Conservation (phyloP, 176 grass and related monocot genomes). For the Neostapfia colusana region DNA sequence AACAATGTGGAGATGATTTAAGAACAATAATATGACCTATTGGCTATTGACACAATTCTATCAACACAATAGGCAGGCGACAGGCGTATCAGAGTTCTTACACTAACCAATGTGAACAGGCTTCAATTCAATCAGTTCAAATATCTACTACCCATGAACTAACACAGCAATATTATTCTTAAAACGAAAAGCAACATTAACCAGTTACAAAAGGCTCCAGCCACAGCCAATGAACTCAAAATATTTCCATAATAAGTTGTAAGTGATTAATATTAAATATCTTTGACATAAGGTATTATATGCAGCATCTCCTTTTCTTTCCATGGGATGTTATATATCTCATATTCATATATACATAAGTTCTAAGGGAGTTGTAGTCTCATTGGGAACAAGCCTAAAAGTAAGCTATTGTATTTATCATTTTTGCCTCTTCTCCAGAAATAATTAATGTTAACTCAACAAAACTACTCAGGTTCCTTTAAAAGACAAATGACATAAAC, state of each 20-base stretch:
- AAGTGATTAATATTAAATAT: slow-evolving; percentile 1
- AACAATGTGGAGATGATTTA: slow-evolving; percentile 8
- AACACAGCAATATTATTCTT: background rate
- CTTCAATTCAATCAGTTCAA: slow-evolving; percentile 8
- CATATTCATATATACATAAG: background rate
- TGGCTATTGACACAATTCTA: slow-evolving; percentile 18
- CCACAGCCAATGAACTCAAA: background rate
- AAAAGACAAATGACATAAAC: background rate
- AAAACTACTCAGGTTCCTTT: slow-evolving; percentile 5
- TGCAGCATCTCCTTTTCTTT: background rate
- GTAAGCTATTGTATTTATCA: background rate
- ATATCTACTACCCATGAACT: slow-evolving; percentile 22
- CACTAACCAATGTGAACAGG: slow-evolving; percentile 2
- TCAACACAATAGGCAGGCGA: background rate
- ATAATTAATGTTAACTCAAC: background rate
- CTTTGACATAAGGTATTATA: slow-evolving; percentile 18
- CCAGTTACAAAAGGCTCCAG: slow-evolving; percentile 8
- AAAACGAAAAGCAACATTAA: slow-evolving; percentile 11
- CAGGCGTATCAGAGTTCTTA: background rate
- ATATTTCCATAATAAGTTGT: slow-evolving; percentile 20
- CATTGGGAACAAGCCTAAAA: slow-evolving; percentile 1
- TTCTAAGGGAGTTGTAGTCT: background rate
- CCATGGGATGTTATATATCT: background rate
- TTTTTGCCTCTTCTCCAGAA: background rate
- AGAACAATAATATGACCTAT: slow-evolving; percentile 5